Conservation (phyloP, 176 grass and related monocot species). For the Oryza glumipatula region DNA sequence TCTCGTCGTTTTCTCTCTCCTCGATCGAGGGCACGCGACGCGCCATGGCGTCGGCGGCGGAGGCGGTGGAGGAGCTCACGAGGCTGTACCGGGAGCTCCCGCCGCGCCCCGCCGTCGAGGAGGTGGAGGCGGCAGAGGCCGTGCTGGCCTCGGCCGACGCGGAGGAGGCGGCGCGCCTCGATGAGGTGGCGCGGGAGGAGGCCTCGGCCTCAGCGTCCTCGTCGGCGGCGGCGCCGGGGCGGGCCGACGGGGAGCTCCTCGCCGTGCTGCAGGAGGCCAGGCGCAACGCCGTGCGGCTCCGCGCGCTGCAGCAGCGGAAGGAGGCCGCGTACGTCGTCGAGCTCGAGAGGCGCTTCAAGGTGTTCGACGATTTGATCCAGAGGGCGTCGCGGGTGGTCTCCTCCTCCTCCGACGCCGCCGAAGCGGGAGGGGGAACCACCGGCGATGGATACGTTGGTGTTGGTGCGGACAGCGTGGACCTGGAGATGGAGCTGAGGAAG, state of each 20-base stretch:
- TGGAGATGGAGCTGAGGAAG: conserved; percentile 43
- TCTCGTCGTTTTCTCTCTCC: neutral
- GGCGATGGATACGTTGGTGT: neutral
- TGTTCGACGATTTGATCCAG: conserved; percentile 86
- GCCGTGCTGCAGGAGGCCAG: conserved; percentile 69
- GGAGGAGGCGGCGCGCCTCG: conserved; percentile 65
- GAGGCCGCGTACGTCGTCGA: conserved; percentile 76
- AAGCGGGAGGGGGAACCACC: neutral
- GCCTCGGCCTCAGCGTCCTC: neutral
- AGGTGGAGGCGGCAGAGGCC: conserved; percentile 75
- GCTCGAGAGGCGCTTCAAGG: conserved; percentile 70
- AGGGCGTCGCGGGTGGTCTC: conserved; percentile 63
- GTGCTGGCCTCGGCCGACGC: conserved; percentile 63
- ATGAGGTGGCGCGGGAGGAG: conserved; percentile 54
- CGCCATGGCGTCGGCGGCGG: conserved; percentile 30
- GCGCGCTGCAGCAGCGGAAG: conserved; percentile 73
- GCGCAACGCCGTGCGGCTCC: conserved; percentile 62
- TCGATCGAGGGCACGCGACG: neutral
- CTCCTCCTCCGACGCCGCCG: neutral
- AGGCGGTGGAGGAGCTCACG: conserved; percentile 71
- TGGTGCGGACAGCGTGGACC: conserved; percentile 10
- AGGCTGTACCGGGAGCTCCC: conserved; percentile 71
- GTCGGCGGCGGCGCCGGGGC: conserved; percentile 11
- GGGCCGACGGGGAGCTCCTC: conserved; percentile 56
- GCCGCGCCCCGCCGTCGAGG: conserved; percentile 69